Percentiles rank a stretch among this genome's conserved stretches.
Conservation (phyloP, 768 basidiomycete species). For the Botryobasidium botryosum region DNA sequence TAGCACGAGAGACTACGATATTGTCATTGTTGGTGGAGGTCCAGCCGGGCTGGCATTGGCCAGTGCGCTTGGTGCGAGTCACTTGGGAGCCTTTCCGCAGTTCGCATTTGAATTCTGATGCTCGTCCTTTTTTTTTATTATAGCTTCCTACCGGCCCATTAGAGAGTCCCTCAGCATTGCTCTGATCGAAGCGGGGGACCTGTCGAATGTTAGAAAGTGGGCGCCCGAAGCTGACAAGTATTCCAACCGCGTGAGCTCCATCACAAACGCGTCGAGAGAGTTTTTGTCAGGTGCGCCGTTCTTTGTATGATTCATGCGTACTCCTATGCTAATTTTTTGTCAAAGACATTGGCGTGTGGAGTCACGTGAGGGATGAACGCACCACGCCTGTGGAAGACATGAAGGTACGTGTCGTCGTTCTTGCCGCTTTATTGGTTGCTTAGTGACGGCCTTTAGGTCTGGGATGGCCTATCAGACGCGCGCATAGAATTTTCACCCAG, state of each 20-base stretch:
- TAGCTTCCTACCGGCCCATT: constrained; percentile 38
- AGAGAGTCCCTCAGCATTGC: constrained; percentile 43
- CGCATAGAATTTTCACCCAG: constrained; percentile 53
- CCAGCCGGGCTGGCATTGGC: constrained; percentile 84
- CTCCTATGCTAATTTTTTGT: not conserved
- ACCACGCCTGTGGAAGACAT: constrained; percentile 68
- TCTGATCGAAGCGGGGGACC: constrained; percentile 67
- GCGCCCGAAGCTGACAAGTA: constrained; percentile 32
- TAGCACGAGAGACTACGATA: too few relatives aligned
- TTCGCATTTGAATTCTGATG: not conserved
- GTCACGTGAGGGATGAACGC: constrained; percentile 45
- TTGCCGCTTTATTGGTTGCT: not conserved
- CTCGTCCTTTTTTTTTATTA: not conserved
- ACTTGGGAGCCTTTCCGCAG: not conserved
- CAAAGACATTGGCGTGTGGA: constrained; percentile 74
- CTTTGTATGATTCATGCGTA: constrained; percentile 10
- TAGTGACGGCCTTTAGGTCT: constrained; percentile 36
- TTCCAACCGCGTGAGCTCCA: constrained; percentile 75
- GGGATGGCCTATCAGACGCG: constrained; percentile 80
- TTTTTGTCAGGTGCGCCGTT: constrained; percentile 44
- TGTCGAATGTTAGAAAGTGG: constrained; percentile 57
- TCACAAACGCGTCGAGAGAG: constrained; percentile 53
- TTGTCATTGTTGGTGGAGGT: constrained; percentile 91
- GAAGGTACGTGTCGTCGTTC: constrained; percentile 37
- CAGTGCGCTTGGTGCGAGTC: constrained; percentile 54